phyloP scores from a whole-genome alignment of 2,329 filamentous ascomycete genomes.

The Aspergillus brunneoviolaceus region DNA sequence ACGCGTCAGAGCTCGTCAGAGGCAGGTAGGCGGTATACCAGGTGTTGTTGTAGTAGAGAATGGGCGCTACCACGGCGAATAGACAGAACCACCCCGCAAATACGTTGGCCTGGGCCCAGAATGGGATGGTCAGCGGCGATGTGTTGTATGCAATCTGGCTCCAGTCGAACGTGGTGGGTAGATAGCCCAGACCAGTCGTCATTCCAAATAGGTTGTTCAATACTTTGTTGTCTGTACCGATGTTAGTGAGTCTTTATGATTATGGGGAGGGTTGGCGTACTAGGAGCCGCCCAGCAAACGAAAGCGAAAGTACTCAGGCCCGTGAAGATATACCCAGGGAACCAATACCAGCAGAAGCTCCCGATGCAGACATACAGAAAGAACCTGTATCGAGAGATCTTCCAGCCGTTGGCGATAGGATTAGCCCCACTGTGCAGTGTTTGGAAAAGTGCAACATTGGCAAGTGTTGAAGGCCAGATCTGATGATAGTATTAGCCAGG shows the following conservation, averaged over 20 bases:
- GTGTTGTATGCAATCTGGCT: slow-evolving; percentile 38
- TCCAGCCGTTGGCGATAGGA: slow-evolving; percentile 38
- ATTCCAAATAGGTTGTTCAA: slow-evolving; percentile 45
- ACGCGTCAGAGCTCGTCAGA: slow-evolving; percentile 29
- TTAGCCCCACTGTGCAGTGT: slow-evolving; percentile 37
- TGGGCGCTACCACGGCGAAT: slow-evolving; percentile 37
- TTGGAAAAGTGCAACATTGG: slow-evolving; percentile 35
- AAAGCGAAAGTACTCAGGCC: slow-evolving; percentile 33
- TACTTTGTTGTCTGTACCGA: slow-evolving; percentile 30
- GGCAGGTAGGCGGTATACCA: slow-evolving; percentile 32
- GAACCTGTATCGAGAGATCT: slow-evolving; percentile 27
- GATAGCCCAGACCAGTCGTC: slow-evolving; percentile 45
- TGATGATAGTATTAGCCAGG: not conserved
- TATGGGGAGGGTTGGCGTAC: slow-evolving; percentile 21
- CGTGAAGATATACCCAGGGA: slow-evolving; percentile 32
- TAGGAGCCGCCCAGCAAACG: slow-evolving; percentile 47
- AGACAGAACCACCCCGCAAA: slow-evolving; percentile 39
- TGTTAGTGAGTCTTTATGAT: slow-evolving; percentile 21
- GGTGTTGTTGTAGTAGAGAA: slow-evolving; percentile 33
- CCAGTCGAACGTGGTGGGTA: slow-evolving; percentile 54
- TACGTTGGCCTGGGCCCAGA: slow-evolving; percentile 42
- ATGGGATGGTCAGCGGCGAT: slow-evolving; percentile 30
- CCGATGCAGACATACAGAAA: slow-evolving; percentile 22
- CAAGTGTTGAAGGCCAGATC: slow-evolving; percentile 39
- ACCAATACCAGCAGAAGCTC: slow-evolving; percentile 29